Conservation (phyloP, 139 green algal genomes). For the Chlorella sp. region DNA sequence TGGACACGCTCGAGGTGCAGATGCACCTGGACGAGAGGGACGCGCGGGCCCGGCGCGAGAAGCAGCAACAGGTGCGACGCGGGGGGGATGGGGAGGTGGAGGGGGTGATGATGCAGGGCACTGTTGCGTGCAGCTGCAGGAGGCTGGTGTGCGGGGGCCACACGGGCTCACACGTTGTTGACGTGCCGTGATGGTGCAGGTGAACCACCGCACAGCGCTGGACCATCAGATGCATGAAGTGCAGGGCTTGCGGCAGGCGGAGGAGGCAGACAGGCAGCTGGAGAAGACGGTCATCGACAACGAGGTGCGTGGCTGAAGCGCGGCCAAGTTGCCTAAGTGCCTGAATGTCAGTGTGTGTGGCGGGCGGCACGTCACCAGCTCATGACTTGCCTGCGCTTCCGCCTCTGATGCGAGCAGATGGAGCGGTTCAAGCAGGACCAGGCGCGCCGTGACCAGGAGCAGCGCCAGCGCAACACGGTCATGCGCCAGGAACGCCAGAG, state of each 20-base stretch:
- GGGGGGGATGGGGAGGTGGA: too few species aligned
- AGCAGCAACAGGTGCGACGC: background rate
- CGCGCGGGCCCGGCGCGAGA: background rate
- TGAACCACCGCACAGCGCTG: background rate
- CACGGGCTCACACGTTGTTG: too few species aligned
- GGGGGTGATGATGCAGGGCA: too few species aligned
- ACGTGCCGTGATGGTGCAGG: background rate
- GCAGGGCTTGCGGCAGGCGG: background rate
- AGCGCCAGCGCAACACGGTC: background rate
- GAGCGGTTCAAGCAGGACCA: background rate
- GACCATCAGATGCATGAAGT: background rate
- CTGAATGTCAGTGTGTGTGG: too few species aligned
- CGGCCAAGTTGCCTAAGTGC: too few species aligned
- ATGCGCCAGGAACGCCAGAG: background rate
- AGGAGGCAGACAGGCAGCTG: background rate
- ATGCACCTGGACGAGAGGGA: conserved; percentile 14
- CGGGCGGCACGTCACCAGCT: too few species aligned
- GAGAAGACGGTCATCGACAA: background rate
- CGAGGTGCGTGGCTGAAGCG: too few species aligned
- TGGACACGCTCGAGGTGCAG: conserved; percentile 26
- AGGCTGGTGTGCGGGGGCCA: too few species aligned
- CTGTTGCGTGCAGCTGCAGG: too few species aligned
- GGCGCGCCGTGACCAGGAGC: background rate
- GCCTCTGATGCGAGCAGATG: background rate
- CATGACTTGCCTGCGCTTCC: background rate